Conservation (phyloP, 2,329 filamentous ascomycete species). For the Tympanopsis confertula region DNA sequence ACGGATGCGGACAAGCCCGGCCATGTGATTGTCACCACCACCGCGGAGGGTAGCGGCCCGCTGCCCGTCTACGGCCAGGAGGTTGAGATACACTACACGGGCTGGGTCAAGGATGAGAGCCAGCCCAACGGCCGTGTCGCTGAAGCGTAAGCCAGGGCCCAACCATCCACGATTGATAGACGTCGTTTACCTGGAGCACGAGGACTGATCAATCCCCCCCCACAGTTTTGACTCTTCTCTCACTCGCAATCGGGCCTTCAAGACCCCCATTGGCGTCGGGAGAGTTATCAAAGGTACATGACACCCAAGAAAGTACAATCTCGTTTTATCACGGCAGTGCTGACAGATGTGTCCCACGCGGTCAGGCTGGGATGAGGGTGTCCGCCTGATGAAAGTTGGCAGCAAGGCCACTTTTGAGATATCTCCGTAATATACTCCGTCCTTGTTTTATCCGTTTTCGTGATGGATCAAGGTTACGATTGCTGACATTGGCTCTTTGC, state of each 20-base stretch:
- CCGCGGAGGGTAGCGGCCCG: too few relatives aligned
- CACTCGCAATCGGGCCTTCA: not conserved
- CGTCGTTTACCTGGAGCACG: too few relatives aligned
- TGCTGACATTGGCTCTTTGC: not conserved
- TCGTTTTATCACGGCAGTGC: too few relatives aligned
- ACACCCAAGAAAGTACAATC: too few relatives aligned
- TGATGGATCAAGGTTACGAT: too few relatives aligned
- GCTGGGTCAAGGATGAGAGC: not conserved
- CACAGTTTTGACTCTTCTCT: not conserved
- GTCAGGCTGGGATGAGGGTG: not conserved
- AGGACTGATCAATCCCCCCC: too few relatives aligned
- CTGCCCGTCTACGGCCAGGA: not conserved
- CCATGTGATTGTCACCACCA: not conserved
- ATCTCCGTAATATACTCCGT: not conserved
- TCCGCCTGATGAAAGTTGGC: not conserved
- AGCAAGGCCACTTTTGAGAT: not conserved
- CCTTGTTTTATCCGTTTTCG: not conserved
- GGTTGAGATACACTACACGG: not conserved
- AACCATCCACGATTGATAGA: too few relatives aligned
- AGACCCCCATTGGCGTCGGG: not conserved
- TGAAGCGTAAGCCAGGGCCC: not conserved
- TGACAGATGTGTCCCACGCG: too few relatives aligned
- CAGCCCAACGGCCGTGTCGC: too few relatives aligned
- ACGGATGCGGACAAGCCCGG: not conserved
- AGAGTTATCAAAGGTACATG: not conserved